Base-by-base conservation (phyloP, 495 filamentous ascomycete species). In the Podospora bellae-mahoneyi region DNA sequence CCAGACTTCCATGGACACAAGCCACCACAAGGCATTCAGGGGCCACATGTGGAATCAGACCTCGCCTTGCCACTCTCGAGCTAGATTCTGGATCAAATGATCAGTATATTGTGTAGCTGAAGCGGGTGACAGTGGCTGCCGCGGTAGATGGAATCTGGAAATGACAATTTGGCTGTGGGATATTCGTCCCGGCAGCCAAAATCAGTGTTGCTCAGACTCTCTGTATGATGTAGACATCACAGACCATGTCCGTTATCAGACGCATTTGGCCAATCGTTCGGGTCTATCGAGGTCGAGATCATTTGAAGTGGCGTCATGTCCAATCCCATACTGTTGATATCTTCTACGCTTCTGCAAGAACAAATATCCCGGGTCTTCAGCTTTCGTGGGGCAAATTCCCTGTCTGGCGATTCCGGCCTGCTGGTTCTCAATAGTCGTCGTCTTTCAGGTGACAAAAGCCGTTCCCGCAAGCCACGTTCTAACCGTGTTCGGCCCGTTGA, bases 121-220 rank as follows among this genome's bases (percentile, higher is more conserved):
- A 58, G 23, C 18, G 55, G 55, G 55, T 58, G 55, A 58, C 23
- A 20, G 55, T 58, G 55, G 55, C 55, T 58, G 55, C 19, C n/a
- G 55, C 23, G 55, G 55, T 58, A 15, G n/a, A 58, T 58, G 55
- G 18, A 10, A 26, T 15, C 55, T 19, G 55, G 55, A 58, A 26
- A 58, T 58, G 55, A 58, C 55, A 58, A 10, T 58, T 26, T 58
- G 55, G 55, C 4, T 19, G 55, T 9, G 23, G 15, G 55, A 26
- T 58, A 20, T 20, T 58, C 55, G 55, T 58, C 3, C 55, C 26
- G 55, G n/a, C 55, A 58, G 55, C 55, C 55, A 19, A 23, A 58
- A 5, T 19, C 55, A 58, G 1, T n/a, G 10, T 58, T 5, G 18
- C 19, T 26, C 55, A 26, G 5, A 48, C 39, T 48, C 39, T 48